Conservation (phyloP, 208 protist genomes). For the Leishmania tropica region DNA sequence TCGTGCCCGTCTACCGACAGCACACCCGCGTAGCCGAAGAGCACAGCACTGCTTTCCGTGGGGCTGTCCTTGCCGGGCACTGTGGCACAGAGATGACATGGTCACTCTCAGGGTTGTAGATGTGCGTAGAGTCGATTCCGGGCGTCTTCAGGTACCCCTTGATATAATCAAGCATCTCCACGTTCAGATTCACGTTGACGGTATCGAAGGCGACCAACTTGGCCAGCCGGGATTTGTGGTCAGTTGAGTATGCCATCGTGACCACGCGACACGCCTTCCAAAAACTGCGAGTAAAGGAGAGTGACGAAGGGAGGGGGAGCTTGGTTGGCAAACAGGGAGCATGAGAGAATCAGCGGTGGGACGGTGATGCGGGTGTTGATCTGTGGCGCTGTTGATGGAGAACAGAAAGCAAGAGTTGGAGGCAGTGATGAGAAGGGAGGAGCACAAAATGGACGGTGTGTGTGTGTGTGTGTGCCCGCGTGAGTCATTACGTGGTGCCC, state of each 20-base stretch:
- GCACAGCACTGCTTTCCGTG: constrained; percentile 52
- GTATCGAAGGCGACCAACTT: constrained; percentile 65
- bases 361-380: constrained; percentile 1
- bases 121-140: constrained; percentile 38
- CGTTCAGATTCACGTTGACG: constrained; percentile 46
- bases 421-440: not conserved
- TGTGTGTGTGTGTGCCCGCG: not conserved
- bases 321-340: not conserved
- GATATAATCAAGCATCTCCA: constrained; percentile 46
- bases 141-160: constrained; percentile 36
- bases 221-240: constrained; percentile 38
- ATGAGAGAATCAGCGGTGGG: not conserved
- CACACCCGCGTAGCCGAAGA: constrained; percentile 63
- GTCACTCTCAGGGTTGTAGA: constrained; percentile 40
- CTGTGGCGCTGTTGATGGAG: not conserved
- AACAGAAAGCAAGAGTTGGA: not conserved
- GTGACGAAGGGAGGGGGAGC: not conserved
- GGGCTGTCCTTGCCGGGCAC: constrained; percentile 41
- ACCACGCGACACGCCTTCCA: not conserved
- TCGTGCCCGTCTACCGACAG: constrained; percentile 61
- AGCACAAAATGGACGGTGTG: not conserved
- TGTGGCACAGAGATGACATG: constrained; percentile 65
- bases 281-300: not conserved
- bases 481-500: not conserved
- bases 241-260: constrained; percentile 6